A percentile compares a stretch with the other conserved stretches of the same genome.
These are phyloP conservation scores for Fraxinus platypoda DNA, from an alignment of 305 asterid genomes.

Conservation along the genomic window DNA sequence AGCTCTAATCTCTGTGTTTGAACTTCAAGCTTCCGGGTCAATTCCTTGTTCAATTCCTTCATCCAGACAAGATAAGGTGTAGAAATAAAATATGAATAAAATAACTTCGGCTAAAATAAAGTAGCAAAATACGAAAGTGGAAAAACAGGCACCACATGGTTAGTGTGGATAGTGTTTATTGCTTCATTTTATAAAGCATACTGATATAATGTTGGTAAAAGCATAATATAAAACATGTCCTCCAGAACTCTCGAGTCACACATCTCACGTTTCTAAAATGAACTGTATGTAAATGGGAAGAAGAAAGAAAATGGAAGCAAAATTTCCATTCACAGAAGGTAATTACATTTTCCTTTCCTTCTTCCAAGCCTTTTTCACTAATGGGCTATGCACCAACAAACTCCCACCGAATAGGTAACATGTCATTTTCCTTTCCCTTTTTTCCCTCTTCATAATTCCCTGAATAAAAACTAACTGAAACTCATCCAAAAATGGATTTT, in stretches of 20 bases:
- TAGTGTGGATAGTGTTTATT: background rate
- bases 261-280: background rate
- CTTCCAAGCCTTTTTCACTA: background rate
- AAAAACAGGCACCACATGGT: background rate
- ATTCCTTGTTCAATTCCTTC: slow-evolving; percentile 82
- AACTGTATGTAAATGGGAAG: background rate
- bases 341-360: background rate
- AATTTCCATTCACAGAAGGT: background rate
- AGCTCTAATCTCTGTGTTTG: slow-evolving; percentile 98
- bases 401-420: background rate
- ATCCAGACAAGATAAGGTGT: slow-evolving; percentile 27
- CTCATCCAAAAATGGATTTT: background rate
- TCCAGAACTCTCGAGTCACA: background rate
- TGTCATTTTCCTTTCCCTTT: background rate
- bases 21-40: slow-evolving; percentile 83
- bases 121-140: background rate
- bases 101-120: background rate
- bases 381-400: slow-evolving; percentile 1
- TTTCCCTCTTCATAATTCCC: background rate
- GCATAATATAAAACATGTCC: background rate
- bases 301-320: background rate
- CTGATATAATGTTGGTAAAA: background rate
- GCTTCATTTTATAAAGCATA: background rate
- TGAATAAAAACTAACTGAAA: background rate
- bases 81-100: background rate